Percentiles rank a stretch among this genome's conserved stretches.
Conservation (phyloP, 306 rosid genomes). For the Acacia acuminata region DNA sequence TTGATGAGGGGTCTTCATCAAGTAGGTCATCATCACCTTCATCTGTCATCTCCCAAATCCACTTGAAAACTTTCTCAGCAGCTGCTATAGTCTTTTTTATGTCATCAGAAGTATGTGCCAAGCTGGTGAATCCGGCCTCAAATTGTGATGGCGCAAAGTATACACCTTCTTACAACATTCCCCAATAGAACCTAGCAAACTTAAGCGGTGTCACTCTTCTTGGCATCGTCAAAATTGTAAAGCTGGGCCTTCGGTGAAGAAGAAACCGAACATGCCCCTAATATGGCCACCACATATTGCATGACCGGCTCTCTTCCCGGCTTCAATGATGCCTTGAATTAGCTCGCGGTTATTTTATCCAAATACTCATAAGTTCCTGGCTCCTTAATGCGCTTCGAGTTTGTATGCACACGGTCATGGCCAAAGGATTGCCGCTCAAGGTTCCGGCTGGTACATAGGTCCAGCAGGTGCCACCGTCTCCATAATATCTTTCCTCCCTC, state of each 20-base stretch:
- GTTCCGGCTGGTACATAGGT: constrained; percentile 97
- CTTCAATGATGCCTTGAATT: constrained; percentile 70
- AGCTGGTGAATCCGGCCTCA: constrained; percentile 97
- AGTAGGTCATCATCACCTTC: too few relatives aligned
- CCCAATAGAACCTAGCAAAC: constrained; percentile 81
- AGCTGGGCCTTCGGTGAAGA: constrained; percentile 96
- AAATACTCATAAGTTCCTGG: constrained; percentile 78
- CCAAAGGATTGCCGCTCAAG: constrained; percentile 92
- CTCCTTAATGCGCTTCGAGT: constrained; percentile 77
- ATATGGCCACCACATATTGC: constrained; percentile 88
- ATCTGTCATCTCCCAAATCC: too few relatives aligned
- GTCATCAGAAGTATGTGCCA: constrained; percentile 84
- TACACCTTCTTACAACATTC: constrained; percentile 91
- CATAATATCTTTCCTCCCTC: constrained; percentile 94
- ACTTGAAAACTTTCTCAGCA: constrained; percentile 81
- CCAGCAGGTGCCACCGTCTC: constrained; percentile 97
- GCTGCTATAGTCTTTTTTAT: constrained; percentile 88
- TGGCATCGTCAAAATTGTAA: constrained; percentile 75
- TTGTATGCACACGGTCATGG: constrained; percentile 96
- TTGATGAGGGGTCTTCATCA: too few relatives aligned
- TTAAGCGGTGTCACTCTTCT: constrained; percentile 77
- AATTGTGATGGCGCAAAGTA: constrained; percentile 96
- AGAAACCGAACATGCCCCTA: constrained; percentile 92
- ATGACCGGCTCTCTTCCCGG: constrained; percentile 88
- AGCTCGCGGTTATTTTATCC: constrained; percentile 78